A percentile compares a stretch with the other conserved stretches of the same genome.
Evolutionary conservation across 1,139 yeast species (phyloP).

Genomic region (Diutina sp.): DNA sequence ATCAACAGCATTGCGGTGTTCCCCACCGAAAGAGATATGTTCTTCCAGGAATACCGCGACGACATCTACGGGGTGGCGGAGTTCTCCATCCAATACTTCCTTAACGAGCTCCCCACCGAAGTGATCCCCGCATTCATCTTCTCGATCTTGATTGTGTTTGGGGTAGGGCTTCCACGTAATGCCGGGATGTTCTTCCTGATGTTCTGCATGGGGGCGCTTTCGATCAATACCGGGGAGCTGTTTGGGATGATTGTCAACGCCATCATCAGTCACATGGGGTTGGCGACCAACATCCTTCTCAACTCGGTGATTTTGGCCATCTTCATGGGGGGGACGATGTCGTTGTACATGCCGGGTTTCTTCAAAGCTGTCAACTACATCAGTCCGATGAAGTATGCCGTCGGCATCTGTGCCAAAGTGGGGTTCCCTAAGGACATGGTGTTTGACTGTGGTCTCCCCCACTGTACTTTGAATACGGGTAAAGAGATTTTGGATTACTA

Average conservation of each 20-base stretch:
- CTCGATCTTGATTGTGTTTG: not conserved
- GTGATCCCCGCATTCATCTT: not conserved
- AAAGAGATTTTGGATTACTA: constrained; percentile 22
- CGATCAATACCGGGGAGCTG: not conserved
- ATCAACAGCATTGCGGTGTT: not conserved
- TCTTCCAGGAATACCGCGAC: constrained; percentile 1
- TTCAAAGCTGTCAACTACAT: constrained; percentile 59
- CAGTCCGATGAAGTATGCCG: constrained; percentile 63
- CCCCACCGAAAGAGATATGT: not conserved
- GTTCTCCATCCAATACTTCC: not conserved
- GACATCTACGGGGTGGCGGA: not conserved
- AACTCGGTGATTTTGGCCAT: constrained; percentile 54
- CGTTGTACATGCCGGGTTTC: constrained; percentile 58
- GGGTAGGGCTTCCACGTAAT: constrained; percentile 1
- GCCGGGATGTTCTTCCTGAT: not conserved
- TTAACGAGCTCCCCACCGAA: constrained; percentile 1
- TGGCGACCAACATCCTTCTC: constrained; percentile 63
- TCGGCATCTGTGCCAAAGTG: constrained; percentile 37
- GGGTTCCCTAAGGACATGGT: constrained; percentile 18
- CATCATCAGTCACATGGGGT: constrained; percentile 62
- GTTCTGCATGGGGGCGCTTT: not conserved
- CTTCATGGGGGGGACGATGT: constrained; percentile 82
- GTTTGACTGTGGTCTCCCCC: constrained; percentile 16
- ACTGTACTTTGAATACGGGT: constrained; percentile 23
- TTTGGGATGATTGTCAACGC: constrained; percentile 35